phyloP scores from a whole-genome alignment of 306 rosid species.

The Adenanthera pavonina region DNA sequence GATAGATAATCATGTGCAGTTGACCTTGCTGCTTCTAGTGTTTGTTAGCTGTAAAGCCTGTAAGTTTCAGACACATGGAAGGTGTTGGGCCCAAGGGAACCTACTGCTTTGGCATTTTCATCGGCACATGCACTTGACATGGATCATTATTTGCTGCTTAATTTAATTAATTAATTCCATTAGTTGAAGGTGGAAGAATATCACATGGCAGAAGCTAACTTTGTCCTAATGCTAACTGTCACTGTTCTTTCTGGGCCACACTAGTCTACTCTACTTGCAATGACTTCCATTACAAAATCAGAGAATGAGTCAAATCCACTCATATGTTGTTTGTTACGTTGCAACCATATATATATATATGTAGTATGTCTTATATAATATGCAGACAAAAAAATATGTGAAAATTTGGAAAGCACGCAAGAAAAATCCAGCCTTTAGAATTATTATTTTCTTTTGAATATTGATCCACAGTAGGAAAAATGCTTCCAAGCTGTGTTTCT shows the following conservation, averaged over 20 bases:
- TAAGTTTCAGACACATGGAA: neutral
- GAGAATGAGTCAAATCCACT: no score
- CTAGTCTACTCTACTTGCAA: neutral
- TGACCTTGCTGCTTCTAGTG: constrained; percentile 42
- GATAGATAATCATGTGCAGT: constrained; percentile 13
- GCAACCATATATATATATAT: no score
- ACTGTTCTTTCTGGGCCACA: neutral
- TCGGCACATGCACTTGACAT: constrained; percentile 44
- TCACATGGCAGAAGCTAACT: constrained; percentile 27
- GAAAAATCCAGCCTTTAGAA: neutral
- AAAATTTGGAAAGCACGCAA: neutral
- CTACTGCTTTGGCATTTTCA: constrained; percentile 42
- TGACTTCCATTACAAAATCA: no score
- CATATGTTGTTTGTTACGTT: neutral
- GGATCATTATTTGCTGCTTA: constrained; percentile 10
- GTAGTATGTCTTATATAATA: neutral
- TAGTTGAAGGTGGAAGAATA: constrained; percentile 29
- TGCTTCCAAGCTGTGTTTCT: no score
- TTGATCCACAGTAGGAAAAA: no score
- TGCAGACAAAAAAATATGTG: neutral
- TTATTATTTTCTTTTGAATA: neutral
- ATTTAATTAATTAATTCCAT: constrained; percentile 20
- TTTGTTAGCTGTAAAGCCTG: constrained; percentile 24
- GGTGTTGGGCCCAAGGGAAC: constrained; percentile 54
- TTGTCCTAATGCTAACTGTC: neutral